Base-by-base conservation (phyloP, 352 stramenopile genomes). In the Phytophthora ohioensis region DNA sequence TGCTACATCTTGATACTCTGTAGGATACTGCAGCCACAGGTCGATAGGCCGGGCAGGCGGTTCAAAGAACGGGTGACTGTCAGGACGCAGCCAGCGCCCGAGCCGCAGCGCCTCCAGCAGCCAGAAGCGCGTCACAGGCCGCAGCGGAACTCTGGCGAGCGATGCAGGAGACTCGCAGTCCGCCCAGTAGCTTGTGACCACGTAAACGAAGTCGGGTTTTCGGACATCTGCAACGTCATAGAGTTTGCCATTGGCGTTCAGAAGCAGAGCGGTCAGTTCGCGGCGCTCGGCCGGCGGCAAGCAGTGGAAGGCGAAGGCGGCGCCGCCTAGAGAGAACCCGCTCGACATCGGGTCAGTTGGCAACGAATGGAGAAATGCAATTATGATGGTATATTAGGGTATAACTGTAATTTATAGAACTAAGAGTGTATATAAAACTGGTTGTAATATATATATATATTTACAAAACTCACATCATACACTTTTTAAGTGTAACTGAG, bases 131-230 rank as follows among this genome's bases (percentile, higher is more conserved):
- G 84, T 92, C 45, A 90, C 82, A 11, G 47, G 67, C 17, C 47
- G 51, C 15, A 64, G 30, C 10, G 42, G 45, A 0, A 62, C 35
- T 27, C 52, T 58, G 43, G 6, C 8, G 8, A 39, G 27, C 5
- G n/a, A 11, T 11, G 49, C 34, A 15, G 4, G 4, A 32, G 31
- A 52, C 13, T 69, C 27, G 10, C 56, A 61, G 31, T 87, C 77
- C 12, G 73, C 69, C 84, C 84, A 88, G 68, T 84, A 90, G 65
- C 79, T 78, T 3, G 76, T 88, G 32, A 91, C 38, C 49, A 87
- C 73, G 45, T 81, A 80, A 36, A 91, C 58, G 15, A 65, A 27
- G 4, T 54, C 38, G n/a, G 67, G 17, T 7, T 45, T 60, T n/a
- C 27, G 39, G 0, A 15, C 4, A 9, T 46, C 17, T 3, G 42